These are phyloP conservation scores for Mortierella polycephala DNA, from an alignment of 371 early-diverging fungal species.

Conservation along the genomic window DNA sequence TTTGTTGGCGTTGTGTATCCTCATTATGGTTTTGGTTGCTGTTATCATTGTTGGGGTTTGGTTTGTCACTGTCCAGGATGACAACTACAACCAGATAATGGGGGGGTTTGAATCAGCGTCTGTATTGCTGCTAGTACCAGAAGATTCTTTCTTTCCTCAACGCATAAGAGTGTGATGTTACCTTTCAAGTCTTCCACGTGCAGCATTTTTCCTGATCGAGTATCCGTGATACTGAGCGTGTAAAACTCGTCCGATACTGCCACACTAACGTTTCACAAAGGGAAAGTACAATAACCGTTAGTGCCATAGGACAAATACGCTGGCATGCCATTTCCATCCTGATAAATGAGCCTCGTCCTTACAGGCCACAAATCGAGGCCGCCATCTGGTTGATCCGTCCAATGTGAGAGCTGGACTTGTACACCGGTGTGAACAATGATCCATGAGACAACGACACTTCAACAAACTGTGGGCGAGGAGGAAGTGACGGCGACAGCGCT, in stretches of 20 bases:
- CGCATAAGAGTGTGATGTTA: not conserved
- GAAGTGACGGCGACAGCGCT: slow-evolving; percentile 28
- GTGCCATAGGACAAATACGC: too few species aligned
- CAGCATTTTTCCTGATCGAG: slow-evolving; percentile 17
- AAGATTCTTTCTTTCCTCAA: too few species aligned
- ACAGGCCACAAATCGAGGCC: slow-evolving; percentile 42
- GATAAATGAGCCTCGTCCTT: not conserved
- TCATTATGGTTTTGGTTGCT: not conserved
- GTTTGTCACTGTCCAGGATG: slow-evolving; percentile 27
- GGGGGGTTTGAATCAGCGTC: too few species aligned
- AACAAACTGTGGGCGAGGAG: slow-evolving; percentile 32
- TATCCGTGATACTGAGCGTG: slow-evolving; percentile 39
- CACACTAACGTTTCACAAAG: slow-evolving; percentile 13
- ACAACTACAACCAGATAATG: slow-evolving; percentile 16
- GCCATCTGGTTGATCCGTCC: slow-evolving; percentile 37
- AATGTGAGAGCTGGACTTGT: slow-evolving; percentile 25
- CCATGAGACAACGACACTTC: slow-evolving; percentile 15
- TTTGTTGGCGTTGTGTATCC: not conserved
- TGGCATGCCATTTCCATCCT: too few species aligned
- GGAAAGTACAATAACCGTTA: too few species aligned
- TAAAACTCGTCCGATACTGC: slow-evolving; percentile 50
- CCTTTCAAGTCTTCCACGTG: slow-evolving; percentile 51
- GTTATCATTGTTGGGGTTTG: not conserved
- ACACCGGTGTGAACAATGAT: slow-evolving; percentile 25
- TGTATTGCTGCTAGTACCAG: too few species aligned